phyloP scores from a whole-genome alignment of 2,329 filamentous ascomycete species.

The Botrytis porri region DNA sequence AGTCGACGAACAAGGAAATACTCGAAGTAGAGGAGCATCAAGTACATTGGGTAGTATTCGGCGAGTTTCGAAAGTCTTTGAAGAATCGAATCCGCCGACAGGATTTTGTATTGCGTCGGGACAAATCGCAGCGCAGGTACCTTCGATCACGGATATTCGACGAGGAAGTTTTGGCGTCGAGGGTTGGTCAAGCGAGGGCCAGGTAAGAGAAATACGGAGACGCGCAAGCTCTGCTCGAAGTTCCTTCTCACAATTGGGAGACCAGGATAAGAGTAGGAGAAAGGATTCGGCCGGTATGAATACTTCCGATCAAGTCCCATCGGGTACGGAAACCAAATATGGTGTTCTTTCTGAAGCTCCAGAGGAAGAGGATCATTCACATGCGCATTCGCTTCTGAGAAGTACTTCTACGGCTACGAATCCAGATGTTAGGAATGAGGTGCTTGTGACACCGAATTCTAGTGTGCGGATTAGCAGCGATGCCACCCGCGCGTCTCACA shows the following conservation, averaged over 20 bases:
- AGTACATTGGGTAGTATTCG: slow-evolving; percentile 32
- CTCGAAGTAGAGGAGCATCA: slow-evolving; percentile 24
- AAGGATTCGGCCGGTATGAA: slow-evolving; percentile 22
- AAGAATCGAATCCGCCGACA: slow-evolving; percentile 46
- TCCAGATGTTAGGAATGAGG: neutral
- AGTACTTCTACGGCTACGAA: neutral
- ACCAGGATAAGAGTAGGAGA: slow-evolving; percentile 19
- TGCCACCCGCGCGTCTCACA: slow-evolving; percentile 25
- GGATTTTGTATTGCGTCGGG: slow-evolving; percentile 50
- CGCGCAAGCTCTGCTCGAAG: slow-evolving; percentile 28
- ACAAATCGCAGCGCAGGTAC: slow-evolving; percentile 40
- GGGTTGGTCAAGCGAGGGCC: slow-evolving; percentile 37
- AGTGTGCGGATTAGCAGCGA: slow-evolving; percentile 26
- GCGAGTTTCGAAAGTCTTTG: slow-evolving; percentile 41
- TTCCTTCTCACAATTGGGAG: slow-evolving; percentile 26
- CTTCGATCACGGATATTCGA: slow-evolving; percentile 36
- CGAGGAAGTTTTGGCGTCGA: slow-evolving; percentile 35
- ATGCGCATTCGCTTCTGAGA: neutral
- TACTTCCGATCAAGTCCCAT: slow-evolving; percentile 17
- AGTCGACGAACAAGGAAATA: slow-evolving; percentile 20
- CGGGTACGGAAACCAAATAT: slow-evolving; percentile 23
- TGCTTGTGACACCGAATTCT: neutral
- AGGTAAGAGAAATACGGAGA: slow-evolving; percentile 35
- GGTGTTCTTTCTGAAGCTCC: slow-evolving; percentile 28
- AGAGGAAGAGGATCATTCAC: slow-evolving; percentile 25